Percentiles rank a stretch among this genome's conserved stretches.
Conservation (phyloP, 495 filamentous ascomycete genomes). For the Schizothecium vesticola region DNA sequence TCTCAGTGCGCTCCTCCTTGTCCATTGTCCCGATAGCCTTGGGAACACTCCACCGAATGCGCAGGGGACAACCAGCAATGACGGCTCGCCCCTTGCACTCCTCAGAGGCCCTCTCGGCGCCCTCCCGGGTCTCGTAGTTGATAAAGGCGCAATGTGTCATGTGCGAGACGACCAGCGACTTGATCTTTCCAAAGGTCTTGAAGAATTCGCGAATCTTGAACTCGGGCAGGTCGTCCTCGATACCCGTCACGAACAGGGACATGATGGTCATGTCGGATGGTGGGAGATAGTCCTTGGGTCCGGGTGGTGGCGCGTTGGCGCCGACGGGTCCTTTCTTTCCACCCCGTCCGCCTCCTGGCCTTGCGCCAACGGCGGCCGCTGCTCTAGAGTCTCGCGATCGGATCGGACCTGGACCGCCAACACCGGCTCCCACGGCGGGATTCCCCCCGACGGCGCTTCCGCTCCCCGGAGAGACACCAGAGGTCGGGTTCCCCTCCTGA, state of each 20-base stretch:
- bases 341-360: conserved; percentile 22
- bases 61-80: conserved; percentile 75
- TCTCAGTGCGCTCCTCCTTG: conserved; percentile 66
- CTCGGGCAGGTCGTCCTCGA: conserved; percentile 94
- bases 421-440: conserved; percentile 40
- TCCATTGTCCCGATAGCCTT: conserved; percentile 87
- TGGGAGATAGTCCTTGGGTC: conserved; percentile 74
- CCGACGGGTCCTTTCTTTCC: conserved; percentile 50
- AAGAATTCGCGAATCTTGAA: conserved; percentile 88
- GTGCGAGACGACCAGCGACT: conserved; percentile 88
- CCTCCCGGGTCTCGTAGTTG: conserved; percentile 79
- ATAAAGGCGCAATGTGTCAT: conserved; percentile 95
- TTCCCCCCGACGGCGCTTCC: conserved; percentile 40
- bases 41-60: conserved; percentile 87
- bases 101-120: conserved; percentile 76
- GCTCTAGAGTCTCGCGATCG: conserved; percentile 59
- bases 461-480: conserved; percentile 27
- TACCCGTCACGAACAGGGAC: conserved; percentile 87
- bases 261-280: conserved; percentile 79
- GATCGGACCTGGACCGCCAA: conserved; percentile 58
- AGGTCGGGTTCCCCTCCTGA: conserved; percentile 47
- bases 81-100: conserved; percentile 84
- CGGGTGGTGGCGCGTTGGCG: conserved; percentile 69
- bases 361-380: conserved; percentile 45
- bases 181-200: conserved; percentile 75